Percentiles rank a stretch among this genome's conserved stretches.
phyloP scores from a whole-genome alignment of 2,329 filamentous ascomycete species.

The Exophiala xenobiotica region DNA sequence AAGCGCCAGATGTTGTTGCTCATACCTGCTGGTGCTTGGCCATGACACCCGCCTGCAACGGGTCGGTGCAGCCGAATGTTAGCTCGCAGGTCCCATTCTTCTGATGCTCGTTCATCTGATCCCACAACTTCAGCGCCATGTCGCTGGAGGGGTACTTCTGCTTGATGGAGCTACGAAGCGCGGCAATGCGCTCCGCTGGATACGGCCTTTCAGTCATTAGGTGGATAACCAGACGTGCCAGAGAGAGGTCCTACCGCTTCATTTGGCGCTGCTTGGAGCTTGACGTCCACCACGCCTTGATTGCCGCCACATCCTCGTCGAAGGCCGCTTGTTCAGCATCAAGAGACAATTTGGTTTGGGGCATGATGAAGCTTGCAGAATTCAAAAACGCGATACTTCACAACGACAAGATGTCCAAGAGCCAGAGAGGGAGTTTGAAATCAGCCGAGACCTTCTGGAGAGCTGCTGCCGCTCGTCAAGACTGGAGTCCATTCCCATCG shows the following conservation, averaged over 20 bases:
- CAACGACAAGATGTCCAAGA: too few relatives aligned
- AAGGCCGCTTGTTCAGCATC: slow-evolving; percentile 8
- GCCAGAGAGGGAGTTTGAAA: too few relatives aligned
- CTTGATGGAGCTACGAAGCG: slow-evolving; percentile 8
- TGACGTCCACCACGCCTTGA: slow-evolving; percentile 8
- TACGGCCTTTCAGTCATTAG: neutral
- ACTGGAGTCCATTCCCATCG: too few relatives aligned
- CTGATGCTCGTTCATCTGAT: slow-evolving; percentile 7
- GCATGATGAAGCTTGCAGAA: slow-evolving; percentile 2
- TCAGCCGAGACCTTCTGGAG: too few relatives aligned
- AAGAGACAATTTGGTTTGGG: slow-evolving; percentile 1
- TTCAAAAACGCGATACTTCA: too few relatives aligned
- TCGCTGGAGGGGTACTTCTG: slow-evolving; percentile 6
- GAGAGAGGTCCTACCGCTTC: too few relatives aligned
- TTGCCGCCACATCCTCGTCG: slow-evolving; percentile 4
- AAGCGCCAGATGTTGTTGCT: neutral
- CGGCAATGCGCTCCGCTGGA: slow-evolving; percentile 9
- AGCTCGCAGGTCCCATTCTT: slow-evolving; percentile 8
- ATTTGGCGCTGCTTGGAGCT: slow-evolving; percentile 6
- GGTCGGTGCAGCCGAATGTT: slow-evolving; percentile 11
- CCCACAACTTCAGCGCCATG: slow-evolving; percentile 11
- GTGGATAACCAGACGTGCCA: too few relatives aligned
- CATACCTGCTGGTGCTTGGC: slow-evolving; percentile 15
- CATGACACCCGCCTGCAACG: slow-evolving; percentile 8
- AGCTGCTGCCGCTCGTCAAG: too few relatives aligned